Evolutionary conservation across 768 basidiomycete species (phyloP), one percentile per base, ranked within the genome.

Genomic region (Termitomyces sp.): DNA sequence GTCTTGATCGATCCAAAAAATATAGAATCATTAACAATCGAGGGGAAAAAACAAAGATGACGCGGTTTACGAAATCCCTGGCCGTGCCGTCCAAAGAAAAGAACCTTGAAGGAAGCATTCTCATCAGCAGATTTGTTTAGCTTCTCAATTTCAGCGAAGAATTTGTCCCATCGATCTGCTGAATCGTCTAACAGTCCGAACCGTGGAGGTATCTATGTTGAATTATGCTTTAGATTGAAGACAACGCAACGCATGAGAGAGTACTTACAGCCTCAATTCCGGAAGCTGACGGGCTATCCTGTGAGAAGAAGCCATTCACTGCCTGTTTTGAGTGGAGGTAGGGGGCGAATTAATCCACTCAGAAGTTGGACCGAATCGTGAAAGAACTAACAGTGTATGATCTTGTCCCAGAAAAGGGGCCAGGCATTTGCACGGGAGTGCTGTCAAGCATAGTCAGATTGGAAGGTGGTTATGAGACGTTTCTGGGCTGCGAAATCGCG

Each of bases 11-110:
- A 26, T 44, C 18, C 40, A 33, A 36, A n/a, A 55, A 26, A 34
- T 37, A 39, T 30, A 30, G 18, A 46, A n/a, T 9, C 32, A 30
- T 40, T 12, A 55, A 33, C 22, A 42, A 34, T 26, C 18, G 14
- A 33, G 30, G 46, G 13, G 26, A 51, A 30, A 13, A 16, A 12
- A 36, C 36, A 45, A 46, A 43, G 22, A 12, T n/a, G 14, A 16
- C 50, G 73, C 86, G 26, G 26, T 26, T 62, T 69, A 90, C 89
- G 89, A 65, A 77, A 81, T 56, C 89, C 90, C 70, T 91, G 75
- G 0, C 90, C 90, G 59, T 93, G 90, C 62, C 90, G 74, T 3
- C 81, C 83, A 2, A 91, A 69, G 60, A 87, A 81, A 55, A 91
- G 72, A 16, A 89, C 73, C 62, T 91, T 92, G 72, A 85, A 86